Base-by-base conservation (phyloP, 371 early-diverging fungal genomes). In the Mortierella sp. region DNA sequence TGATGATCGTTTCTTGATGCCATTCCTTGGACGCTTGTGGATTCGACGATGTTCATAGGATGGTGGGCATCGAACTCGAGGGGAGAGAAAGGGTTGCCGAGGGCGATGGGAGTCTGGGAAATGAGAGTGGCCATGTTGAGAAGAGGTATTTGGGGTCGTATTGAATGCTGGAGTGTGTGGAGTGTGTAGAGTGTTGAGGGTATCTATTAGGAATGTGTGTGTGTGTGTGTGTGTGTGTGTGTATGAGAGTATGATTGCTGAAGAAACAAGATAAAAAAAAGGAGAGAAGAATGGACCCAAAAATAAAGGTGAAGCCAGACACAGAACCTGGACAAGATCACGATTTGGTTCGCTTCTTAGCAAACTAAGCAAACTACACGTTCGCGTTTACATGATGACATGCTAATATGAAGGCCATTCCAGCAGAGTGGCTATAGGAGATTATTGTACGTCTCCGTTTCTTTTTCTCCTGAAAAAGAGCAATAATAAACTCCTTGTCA, bases 71-170 rank as follows among this genome's bases (percentile, higher is more conserved):
- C 33, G 10, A n/a, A 9, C 58, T 77, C 72, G 69, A 77, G 77
- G 16, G 64, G 24, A n/a, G 69, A 63, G 72, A 77, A 77, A 43
- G 72, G 72, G 61, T 72, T 77, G 62, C 69, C 58, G 24, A 77
- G 55, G 55, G 63, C 60, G 55, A 77, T 64, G 58, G 77, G 72
- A 24, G 59, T 53, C 28, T 72, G 68, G 58, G 72, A 63, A 13
- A 72, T 52, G 47, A 77, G 33, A 57, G 70, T 63, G 53, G 67
- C 28, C 75, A 70, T 76, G n/a, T 16, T n/a, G 71, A 15, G 16
- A 16, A 38, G 7, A 32, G 52, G 28, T 28, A 28, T 38, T 13
- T 47, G 19, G 19, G 16, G 13, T 47, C 3, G 47, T 47, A 47
- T 13, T 47, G 19, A 19, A 16, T 47, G 47, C 19, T 47, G 9